Conservation (phyloP, 371 early-diverging fungal genomes). For the Funneliformis caledonium region DNA sequence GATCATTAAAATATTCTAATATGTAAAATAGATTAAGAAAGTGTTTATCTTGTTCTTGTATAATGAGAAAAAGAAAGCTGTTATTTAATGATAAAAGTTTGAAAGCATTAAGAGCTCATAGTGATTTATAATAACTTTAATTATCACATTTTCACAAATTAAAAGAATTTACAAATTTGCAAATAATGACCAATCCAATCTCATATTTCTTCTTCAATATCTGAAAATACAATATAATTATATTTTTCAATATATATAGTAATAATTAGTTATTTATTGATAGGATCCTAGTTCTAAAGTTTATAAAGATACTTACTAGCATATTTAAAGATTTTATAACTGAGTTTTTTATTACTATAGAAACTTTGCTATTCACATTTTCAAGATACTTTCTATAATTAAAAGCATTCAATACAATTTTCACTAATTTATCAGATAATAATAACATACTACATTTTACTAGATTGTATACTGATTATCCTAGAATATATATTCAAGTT, state of each 20-base stretch:
- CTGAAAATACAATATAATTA: neutral
- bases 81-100: neutral
- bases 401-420: neutral
- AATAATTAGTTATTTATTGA: neutral
- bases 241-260: neutral
- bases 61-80: neutral
- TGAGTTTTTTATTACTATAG: neutral
- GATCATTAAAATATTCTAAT: neutral
- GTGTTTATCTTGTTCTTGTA: neutral
- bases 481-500: neutral
- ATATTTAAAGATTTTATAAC: neutral
- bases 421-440: neutral
- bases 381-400: neutral
- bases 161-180: constrained; percentile 1
- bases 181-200: neutral
- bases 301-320: neutral
- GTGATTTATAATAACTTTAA: neutral
- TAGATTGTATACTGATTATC: neutral
- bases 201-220: neutral
- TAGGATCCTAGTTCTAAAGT: neutral
- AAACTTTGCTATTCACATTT: neutral
- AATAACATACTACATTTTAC: neutral
- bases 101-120: neutral
- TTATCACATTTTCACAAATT: neutral
- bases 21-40: neutral